Percentiles rank a stretch among this genome's conserved stretches.
These are phyloP conservation scores for Penicillium brevicompactum DNA, from an alignment of 2,329 filamentous ascomycete species.

Conservation along the genomic window DNA sequence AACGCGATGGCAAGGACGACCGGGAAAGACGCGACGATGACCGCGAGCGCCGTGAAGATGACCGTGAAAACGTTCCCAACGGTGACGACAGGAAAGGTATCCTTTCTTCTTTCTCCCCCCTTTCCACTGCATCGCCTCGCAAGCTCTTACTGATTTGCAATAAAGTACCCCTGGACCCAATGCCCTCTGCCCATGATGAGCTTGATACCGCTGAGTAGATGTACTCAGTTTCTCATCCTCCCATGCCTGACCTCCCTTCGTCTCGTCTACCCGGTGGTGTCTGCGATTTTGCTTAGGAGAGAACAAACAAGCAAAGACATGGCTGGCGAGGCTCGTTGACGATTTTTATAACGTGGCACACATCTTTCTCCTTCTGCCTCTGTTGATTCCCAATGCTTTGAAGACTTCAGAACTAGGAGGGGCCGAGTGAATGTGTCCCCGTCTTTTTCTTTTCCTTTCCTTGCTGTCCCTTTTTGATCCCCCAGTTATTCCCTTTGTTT, in stretches of 20 bases:
- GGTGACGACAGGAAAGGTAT: conserved; percentile 89
- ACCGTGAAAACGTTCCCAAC: conserved; percentile 76
- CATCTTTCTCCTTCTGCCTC: background rate
- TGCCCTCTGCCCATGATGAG: conserved; percentile 85
- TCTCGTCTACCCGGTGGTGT: background rate
- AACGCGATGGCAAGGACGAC: conserved; percentile 26
- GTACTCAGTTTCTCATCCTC: conserved; percentile 20
- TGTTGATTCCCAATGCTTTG: conserved; percentile 4
- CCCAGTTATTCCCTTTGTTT: conserved; percentile 6
- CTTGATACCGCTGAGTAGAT: conserved; percentile 86
- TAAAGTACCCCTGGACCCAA: conserved; percentile 67
- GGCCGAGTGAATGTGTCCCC: conserved; percentile 3
- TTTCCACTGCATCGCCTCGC: background rate
- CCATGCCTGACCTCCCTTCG: conserved; percentile 1
- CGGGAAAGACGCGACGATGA: conserved; percentile 58
- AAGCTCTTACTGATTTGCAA: background rate
- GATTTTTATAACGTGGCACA: background rate
- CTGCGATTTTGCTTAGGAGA: background rate
- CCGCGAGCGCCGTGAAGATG: conserved; percentile 69
- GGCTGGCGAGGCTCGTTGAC: background rate
- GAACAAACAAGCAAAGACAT: background rate
- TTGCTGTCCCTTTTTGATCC: background rate
- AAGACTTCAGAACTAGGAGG: background rate
- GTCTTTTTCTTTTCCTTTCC: conserved; percentile 1
- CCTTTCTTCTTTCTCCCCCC: conserved; percentile 5